phyloP scores from a whole-genome alignment of 2,329 filamentous ascomycete genomes.

The Cladosporium sp. region DNA sequence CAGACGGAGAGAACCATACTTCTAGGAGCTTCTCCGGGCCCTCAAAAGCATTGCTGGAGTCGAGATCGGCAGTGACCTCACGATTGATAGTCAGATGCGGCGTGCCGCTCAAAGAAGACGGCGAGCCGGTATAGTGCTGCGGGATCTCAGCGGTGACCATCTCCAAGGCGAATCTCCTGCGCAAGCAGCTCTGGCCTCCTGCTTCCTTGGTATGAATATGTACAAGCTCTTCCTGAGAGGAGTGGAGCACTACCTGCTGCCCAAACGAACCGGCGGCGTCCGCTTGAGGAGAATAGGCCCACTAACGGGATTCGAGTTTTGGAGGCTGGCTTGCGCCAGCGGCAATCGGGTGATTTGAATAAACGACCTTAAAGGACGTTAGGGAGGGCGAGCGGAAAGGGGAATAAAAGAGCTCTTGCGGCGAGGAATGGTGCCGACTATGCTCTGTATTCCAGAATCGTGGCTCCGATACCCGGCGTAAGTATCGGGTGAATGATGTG shows the following conservation, averaged over 20 bases:
- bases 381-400: constrained; percentile 83
- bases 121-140: constrained; percentile 70
- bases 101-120: constrained; percentile 70
- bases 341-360: constrained; percentile 50
- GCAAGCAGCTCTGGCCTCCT: not conserved
- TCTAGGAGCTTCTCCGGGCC: constrained; percentile 97
- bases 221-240: constrained; percentile 14
- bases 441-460: constrained; percentile 38
- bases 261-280: constrained; percentile 88
- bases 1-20: constrained; percentile 91
- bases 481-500: constrained; percentile 79
- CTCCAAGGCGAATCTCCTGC: constrained; percentile 43
- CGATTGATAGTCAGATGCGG: constrained; percentile 96
- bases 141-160: constrained; percentile 85
- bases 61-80: constrained; percentile 80
- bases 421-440: constrained; percentile 81
- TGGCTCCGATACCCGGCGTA: constrained; percentile 77
- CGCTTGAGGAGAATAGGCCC: constrained; percentile 79
- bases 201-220: not conserved
- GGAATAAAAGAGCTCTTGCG: constrained; percentile 76
- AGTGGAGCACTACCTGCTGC: constrained; percentile 95
- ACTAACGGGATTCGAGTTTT: constrained; percentile 52
- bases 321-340: constrained; percentile 85
- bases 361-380: constrained; percentile 72
- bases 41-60: constrained; percentile 95